These are phyloP conservation scores for Vicia villosa DNA, from an alignment of 306 rosid genomes.

Conservation along the genomic window DNA sequence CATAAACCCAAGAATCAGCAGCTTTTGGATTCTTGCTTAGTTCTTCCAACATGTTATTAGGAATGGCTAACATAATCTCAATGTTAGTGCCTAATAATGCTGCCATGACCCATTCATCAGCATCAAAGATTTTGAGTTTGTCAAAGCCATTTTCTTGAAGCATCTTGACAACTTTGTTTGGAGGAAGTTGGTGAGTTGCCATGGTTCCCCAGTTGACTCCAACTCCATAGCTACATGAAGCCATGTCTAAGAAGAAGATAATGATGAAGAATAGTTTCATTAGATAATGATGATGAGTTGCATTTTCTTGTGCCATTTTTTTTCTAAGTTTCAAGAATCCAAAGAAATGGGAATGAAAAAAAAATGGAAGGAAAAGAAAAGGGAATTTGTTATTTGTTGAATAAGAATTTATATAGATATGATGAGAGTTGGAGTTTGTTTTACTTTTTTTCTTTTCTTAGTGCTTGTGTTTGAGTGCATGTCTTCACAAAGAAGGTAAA, in stretches of 20 bases:
- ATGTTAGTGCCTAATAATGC: constrained; percentile 76
- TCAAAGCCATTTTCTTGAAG: constrained; percentile 70
- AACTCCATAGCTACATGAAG: constrained; percentile 42
- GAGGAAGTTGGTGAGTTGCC: constrained; percentile 74
- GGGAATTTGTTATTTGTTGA: constrained; percentile 41
- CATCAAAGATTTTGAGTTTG: constrained; percentile 81
- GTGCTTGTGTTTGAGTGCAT: constrained; percentile 37
- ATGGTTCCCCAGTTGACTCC: constrained; percentile 99
- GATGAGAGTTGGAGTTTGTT: background rate
- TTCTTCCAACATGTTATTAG: constrained; percentile 69
- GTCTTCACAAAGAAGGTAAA: constrained; percentile 52
- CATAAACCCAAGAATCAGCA: constrained; percentile 88
- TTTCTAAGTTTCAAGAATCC: constrained; percentile 41
- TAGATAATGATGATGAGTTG: constrained; percentile 5
- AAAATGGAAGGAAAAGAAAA: constrained; percentile 38
- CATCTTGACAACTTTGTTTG: constrained; percentile 70
- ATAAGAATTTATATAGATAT: constrained; percentile 42
- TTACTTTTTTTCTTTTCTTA: background rate
- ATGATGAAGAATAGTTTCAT: constrained; percentile 37
- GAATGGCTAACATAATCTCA: constrained; percentile 88
- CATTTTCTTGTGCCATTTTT: constrained; percentile 55
- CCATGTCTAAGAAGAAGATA: constrained; percentile 41
- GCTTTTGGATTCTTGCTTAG: constrained; percentile 59
- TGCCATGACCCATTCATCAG: constrained; percentile 71
- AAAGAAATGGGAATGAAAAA: constrained; percentile 35